Conservation (phyloP, 2,329 filamentous ascomycete species). For the Thelonectria discophora region DNA sequence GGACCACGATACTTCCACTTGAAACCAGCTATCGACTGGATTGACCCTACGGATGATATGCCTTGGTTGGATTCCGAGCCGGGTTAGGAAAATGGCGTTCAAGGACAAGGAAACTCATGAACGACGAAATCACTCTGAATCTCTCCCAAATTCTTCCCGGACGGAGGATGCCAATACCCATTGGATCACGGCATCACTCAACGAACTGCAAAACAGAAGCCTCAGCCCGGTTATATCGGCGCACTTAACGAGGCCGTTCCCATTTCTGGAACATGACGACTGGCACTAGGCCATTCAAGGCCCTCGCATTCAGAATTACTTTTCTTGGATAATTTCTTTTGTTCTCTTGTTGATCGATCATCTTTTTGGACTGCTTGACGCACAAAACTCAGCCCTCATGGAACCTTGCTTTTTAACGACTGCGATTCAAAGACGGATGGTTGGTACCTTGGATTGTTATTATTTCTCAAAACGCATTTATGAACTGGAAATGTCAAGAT, state of each 20-base stretch:
- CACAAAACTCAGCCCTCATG: background rate
- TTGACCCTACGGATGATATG: background rate
- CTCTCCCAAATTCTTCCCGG: background rate
- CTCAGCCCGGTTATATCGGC: background rate
- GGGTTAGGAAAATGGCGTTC: background rate
- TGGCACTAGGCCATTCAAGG: background rate
- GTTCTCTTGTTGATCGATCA: background rate
- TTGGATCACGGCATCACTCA: background rate
- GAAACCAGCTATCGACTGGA: background rate
- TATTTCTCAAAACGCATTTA: background rate
- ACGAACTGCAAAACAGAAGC: background rate
- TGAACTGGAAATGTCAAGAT: background rate
- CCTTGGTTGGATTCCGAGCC: background rate
- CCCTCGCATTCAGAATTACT: background rate
- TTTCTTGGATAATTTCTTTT: background rate
- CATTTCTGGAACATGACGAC: background rate
- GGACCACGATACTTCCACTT: background rate
- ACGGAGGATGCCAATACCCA: background rate
- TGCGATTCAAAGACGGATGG: background rate
- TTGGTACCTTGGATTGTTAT: background rate
- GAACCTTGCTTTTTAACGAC: background rate
- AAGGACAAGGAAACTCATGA: background rate
- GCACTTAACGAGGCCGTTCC: background rate
- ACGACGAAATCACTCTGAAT: background rate
- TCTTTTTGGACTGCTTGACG: background rate